Conservation (phyloP, 768 basidiomycete species). For the Leccinum rimulosum region DNA sequence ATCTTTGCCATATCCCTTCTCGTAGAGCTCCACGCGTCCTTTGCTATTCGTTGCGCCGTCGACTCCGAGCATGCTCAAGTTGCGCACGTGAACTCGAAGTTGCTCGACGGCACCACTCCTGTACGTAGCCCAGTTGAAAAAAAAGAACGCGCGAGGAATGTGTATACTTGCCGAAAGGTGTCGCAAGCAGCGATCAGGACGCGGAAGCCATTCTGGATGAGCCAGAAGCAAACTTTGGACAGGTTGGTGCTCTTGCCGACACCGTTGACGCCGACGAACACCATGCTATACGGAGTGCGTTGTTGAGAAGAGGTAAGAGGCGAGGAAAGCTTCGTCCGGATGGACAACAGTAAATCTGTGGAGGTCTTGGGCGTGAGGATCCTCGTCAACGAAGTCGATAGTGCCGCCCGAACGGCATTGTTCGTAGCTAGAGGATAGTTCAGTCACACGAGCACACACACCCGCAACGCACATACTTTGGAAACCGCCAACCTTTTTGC, state of each 20-base stretch:
- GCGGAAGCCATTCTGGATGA: conserved; percentile 89
- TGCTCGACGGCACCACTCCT: conserved; percentile 98
- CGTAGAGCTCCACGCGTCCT: conserved; percentile 87
- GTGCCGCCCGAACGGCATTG: conserved; percentile 76
- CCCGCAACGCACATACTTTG: conserved; percentile 55
- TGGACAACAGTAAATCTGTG: conserved; percentile 92
- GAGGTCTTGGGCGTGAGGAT: conserved; percentile 96
- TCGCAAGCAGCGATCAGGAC: conserved; percentile 99
- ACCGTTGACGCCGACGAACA: conserved; percentile 98
- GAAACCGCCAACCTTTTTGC: conserved; percentile 88
- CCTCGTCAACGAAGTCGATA: conserved; percentile 85
- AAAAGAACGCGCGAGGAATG: neutral
- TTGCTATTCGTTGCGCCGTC: conserved; percentile 68
- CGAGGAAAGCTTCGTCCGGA: conserved; percentile 81
- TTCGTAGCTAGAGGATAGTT: conserved; percentile 60
- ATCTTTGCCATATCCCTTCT: conserved; percentile 97
- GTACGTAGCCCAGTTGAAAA: conserved; percentile 4
- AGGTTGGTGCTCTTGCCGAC: conserved; percentile 99
- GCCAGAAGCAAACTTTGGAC: conserved; percentile 98
- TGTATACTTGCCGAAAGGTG: conserved; percentile 72
- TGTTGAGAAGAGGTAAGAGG: conserved; percentile 72
- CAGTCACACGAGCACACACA: neutral
- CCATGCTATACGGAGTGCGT: conserved; percentile 85
- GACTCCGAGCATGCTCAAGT: conserved; percentile 80
- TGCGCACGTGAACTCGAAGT: conserved; percentile 92